These are phyloP conservation scores for Didymellaceae sp. DNA, from an alignment of 2,329 filamentous ascomycete genomes.

Conservation along the genomic window DNA sequence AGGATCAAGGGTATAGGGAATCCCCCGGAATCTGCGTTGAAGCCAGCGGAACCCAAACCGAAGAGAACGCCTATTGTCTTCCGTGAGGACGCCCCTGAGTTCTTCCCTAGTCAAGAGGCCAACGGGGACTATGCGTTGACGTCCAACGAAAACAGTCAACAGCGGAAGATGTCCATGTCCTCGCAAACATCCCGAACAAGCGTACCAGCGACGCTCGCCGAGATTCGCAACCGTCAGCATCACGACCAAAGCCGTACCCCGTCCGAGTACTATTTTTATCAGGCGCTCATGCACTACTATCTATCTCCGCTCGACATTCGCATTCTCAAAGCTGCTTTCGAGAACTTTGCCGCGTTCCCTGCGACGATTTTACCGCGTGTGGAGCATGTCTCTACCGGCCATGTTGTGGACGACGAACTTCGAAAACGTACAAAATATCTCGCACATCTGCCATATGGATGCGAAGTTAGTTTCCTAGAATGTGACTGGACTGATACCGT, in stretches of 20 bases:
- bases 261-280: conserved; percentile 83
- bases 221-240: conserved; percentile 54
- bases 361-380: conserved; percentile 85
- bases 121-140: conserved; percentile 27
- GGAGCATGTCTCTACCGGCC: conserved; percentile 86
- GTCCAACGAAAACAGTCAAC: conserved; percentile 17
- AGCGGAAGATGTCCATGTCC: conserved; percentile 38
- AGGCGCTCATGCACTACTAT: conserved; percentile 85
- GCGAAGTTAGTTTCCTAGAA: conserved; percentile 87
- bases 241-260: conserved; percentile 54
- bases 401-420: conserved; percentile 84
- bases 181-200: conserved; percentile 42
- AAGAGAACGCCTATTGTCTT: conserved; percentile 59
- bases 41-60: conserved; percentile 57
- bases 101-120: conserved; percentile 52
- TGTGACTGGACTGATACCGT: conserved; percentile 96
- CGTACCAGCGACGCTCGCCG: conserved; percentile 53
- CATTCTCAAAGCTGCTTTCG: conserved; percentile 88
- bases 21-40: conserved; percentile 61
- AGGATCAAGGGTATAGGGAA: conserved; percentile 73
- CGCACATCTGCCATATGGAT: conserved; percentile 85
- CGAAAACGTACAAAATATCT: conserved; percentile 87
- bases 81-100: conserved; percentile 55
- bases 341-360: conserved; percentile 80
- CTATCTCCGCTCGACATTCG: conserved; percentile 90